Base-by-base conservation (phyloP, 345 rosid genomes). In the Kernera saxatilis region DNA sequence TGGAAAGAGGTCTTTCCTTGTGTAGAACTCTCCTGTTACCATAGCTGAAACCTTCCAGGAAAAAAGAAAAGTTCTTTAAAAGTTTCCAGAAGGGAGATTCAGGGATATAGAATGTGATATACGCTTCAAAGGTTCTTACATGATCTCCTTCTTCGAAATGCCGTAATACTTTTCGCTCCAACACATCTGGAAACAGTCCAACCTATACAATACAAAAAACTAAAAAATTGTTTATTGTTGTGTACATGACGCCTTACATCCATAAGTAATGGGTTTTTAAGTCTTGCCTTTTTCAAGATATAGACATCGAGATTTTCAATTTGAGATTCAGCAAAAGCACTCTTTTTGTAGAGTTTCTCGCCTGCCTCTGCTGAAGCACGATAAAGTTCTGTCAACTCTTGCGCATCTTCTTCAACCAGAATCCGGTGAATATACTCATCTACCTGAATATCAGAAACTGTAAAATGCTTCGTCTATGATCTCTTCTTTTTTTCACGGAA, bases 11-110 rank as follows among this genome's bases (percentile, higher is more conserved):
- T 88, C 86, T 76, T 88, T 88, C 82, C 68, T 92, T 21, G 86
- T 69, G 63, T 92, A 92, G 77, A 92, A 92, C 39, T 92, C 96
- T 57, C 91, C 93, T 1, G 98, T 90, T 71, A 90, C 84, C 83
- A 90, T 69, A 77, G 98, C 98, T 60, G 95, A 88, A 75, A 90
- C 85, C 98, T 90, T 84, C 67, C 79, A 79, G 6, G 48, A 8
- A 12, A 74, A 23, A 72, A 61, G 29, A 59, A 30, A 33, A 22
- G 55, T 55, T 46, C 15, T n/a, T 50, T 30, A 17, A 29, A 45
- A 5, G 36, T 68, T 35, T 40, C 35, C 35, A 46, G 2, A 69
- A 62, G 40, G 1, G 69, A 61, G 55, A 21, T 6, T 61, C 68
- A 64, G 2, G 32, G 13, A 35, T 7, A 54, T 39, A 44, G 9